Base-by-base conservation (phyloP, 2,329 filamentous ascomycete species). In the Alternaria triticina region DNA sequence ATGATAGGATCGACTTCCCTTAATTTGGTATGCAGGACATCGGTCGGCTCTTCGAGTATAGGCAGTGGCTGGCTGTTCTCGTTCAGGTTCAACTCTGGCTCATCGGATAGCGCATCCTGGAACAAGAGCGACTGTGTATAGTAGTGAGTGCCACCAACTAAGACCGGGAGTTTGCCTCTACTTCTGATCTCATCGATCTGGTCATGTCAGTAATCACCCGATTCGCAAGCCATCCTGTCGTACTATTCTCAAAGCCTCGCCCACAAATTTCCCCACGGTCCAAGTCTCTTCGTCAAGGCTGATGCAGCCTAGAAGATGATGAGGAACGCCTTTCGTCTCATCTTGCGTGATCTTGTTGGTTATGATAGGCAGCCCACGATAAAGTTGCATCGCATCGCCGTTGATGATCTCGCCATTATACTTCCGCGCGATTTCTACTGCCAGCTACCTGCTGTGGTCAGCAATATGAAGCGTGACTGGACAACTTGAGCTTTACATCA, bases 311-410 rank as follows among this genome's bases (percentile, higher is more conserved):
- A 99, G 86, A 4, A 99, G 83, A 79, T 99, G 95, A 77, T 99
- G 96, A 5, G 91, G 91, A 11, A 99, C 85, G 10, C 91, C 92
- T 64, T 90, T 87, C 73, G 89, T 90, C 77, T 98, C 95, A 20
- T 89, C 85, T 1, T 76, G 56, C 0, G 92, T 88, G 62, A 98
- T 91, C 78, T 98, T 97, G 80, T 99, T 99, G 25, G 96, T 99
- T 71, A 98, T 95, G 67, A 98, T 90, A 6, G 96, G 94, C 46
- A 99, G 83, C 3, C 96, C 96, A 57, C 88, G 87, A 79, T 99
- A 99, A 82, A 99, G 89, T 79, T 99, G 96, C 94, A 99, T 97
- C 43, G 96, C 96, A 84, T 99, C 96, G 50, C 93, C 93, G 77
- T 99, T 99, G 82, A 99, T 94, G 56, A 99, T 88, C 80, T 99